Conservation (phyloP, 495 filamentous ascomycete species). For the Parathielavia appendiculata region DNA sequence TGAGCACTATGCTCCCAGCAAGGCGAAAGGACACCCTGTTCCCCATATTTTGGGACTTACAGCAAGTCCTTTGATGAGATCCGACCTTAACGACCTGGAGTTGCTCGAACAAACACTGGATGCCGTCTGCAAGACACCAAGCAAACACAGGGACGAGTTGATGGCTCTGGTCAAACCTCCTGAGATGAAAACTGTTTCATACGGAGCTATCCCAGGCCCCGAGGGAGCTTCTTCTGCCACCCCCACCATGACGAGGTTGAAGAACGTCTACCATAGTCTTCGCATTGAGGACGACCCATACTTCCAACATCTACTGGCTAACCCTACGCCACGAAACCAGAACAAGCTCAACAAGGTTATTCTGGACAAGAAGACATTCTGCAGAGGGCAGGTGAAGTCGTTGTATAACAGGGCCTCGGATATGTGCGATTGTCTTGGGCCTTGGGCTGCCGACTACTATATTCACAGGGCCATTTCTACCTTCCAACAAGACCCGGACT, state of each 20-base stretch:
- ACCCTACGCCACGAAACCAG: constrained; percentile 34
- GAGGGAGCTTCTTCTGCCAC: constrained; percentile 17
- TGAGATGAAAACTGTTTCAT: constrained; percentile 49
- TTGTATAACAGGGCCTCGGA: constrained; percentile 48
- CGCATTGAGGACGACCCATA: constrained; percentile 69
- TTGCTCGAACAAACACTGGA: constrained; percentile 71
- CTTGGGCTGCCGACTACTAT: constrained; percentile 69
- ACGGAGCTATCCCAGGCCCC: constrained; percentile 25
- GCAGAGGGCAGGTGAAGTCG: constrained; percentile 55
- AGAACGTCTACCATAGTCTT: constrained; percentile 38
- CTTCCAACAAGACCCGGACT: constrained; percentile 33
- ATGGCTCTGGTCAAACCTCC: constrained; percentile 64
- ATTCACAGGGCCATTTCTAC: constrained; percentile 53
- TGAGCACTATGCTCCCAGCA: constrained; percentile 57
- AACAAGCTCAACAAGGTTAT: constrained; percentile 45
- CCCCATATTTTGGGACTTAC: constrained; percentile 80
- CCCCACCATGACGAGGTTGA: constrained; percentile 33
- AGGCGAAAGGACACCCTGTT: constrained; percentile 37
- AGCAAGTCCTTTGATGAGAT: constrained; percentile 71
- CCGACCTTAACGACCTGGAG: constrained; percentile 46
- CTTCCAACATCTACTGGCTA: constrained; percentile 46
- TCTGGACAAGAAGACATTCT: constrained; percentile 54
- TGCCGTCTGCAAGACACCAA: constrained; percentile 66
- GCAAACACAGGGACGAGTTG: constrained; percentile 65
- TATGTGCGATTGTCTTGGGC: constrained; percentile 63